Evolutionary conservation across 441 rosid species (phyloP).

Genomic region (California macrophylla): DNA sequence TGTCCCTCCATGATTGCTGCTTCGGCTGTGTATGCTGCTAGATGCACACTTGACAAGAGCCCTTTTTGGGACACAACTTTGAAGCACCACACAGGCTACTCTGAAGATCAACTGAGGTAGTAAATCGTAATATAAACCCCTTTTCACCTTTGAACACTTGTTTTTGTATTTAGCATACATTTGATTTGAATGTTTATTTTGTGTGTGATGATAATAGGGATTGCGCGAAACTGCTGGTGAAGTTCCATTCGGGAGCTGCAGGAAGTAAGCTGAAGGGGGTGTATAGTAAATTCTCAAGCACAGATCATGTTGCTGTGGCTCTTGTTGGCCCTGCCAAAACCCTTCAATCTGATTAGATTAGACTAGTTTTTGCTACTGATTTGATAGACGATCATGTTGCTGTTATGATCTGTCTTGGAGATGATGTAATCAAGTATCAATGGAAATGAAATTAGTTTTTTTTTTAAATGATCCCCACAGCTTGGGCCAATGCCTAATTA

Average conservation of each 20-base stretch:
- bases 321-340: conserved; percentile 28
- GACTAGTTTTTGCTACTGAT: too few species aligned
- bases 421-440: too few species aligned
- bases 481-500: too few species aligned
- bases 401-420: too few species aligned
- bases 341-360: neutral
- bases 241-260: conserved; percentile 29
- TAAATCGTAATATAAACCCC: neutral
- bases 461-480: too few species aligned
- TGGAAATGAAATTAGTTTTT: too few species aligned
- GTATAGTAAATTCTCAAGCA: conserved; percentile 29
- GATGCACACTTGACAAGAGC: conserved; percentile 27
- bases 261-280: conserved; percentile 36
- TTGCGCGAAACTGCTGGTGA: conserved; percentile 31
- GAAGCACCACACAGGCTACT: conserved; percentile 43
- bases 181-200: neutral
- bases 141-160: too few species aligned
- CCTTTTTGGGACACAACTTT: conserved; percentile 46
- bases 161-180: neutral
- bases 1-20: conserved; percentile 45
- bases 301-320: conserved; percentile 35
- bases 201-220: conserved; percentile 23
- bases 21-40: conserved; percentile 42
- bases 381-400: too few species aligned
- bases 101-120: conserved; percentile 37